These are phyloP conservation scores for Lactarius psammicola DNA, from an alignment of 768 basidiomycete genomes.

Conservation along the genomic window DNA sequence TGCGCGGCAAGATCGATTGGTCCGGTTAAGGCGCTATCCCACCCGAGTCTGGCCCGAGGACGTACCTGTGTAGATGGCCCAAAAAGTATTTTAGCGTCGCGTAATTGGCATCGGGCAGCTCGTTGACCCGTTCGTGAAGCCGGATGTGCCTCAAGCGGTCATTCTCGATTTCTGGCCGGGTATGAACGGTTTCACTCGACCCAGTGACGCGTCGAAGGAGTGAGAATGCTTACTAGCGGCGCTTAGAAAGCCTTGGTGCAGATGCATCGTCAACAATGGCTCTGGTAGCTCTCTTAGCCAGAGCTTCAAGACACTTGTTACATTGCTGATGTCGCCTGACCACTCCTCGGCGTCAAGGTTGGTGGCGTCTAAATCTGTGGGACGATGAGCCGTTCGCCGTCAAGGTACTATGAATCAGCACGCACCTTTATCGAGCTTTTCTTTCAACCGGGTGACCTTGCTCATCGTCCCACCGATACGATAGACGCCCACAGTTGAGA, in stretches of 20 bases:
- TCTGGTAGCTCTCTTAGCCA: slow-evolving; percentile 97
- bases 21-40: neutral
- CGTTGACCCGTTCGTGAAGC: slow-evolving; percentile 95
- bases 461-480: slow-evolving; percentile 89
- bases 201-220: neutral
- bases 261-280: slow-evolving; percentile 76
- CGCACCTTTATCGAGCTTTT: slow-evolving; percentile 80
- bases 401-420: neutral
- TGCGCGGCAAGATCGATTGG: slow-evolving; percentile 34
- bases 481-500: slow-evolving; percentile 86
- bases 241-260: slow-evolving; percentile 93
- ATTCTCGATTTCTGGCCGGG: slow-evolving; percentile 75
- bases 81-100: slow-evolving; percentile 94
- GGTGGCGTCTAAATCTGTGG: slow-evolving; percentile 75
- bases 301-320: slow-evolving; percentile 90
- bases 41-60: slow-evolving; percentile 10
- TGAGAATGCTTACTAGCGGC: slow-evolving; percentile 73
- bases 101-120: slow-evolving; percentile 98
- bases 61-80: slow-evolving; percentile 88
- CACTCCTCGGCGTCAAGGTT: slow-evolving; percentile 88
- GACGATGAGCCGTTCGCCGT: neutral
- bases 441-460: slow-evolving; percentile 79
- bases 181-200: neutral
- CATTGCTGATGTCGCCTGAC: slow-evolving; percentile 92
- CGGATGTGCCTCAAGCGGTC: slow-evolving; percentile 94